These are phyloP conservation scores for Spathaspora sp. DNA, from an alignment of 1,139 yeast species.

Conservation along the genomic window DNA sequence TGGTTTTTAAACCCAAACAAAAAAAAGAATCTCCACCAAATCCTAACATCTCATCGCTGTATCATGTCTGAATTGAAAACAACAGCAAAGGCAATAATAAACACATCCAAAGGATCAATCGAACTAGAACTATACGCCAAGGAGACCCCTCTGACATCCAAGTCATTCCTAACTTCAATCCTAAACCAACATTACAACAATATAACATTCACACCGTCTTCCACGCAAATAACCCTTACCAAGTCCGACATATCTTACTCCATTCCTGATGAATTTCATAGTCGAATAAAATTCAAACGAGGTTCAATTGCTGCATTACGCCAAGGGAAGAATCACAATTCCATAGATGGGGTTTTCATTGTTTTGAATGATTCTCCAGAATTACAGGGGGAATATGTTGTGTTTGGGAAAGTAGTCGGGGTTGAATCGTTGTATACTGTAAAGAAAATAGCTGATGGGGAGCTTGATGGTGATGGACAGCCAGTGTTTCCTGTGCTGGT, in stretches of 20 bases:
- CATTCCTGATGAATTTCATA: constrained; percentile 50
- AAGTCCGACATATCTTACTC: constrained; percentile 22
- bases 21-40: too few species aligned
- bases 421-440: constrained; percentile 58
- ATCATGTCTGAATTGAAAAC: constrained; percentile 52
- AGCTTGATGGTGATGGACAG: constrained; percentile 37
- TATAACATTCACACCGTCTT: constrained; percentile 35
- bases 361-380: constrained; percentile 49
- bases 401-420: constrained; percentile 65
- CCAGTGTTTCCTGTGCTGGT: constrained; percentile 57
- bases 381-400: constrained; percentile 46
- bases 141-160: constrained; percentile 56
- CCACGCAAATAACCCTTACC: constrained; percentile 32
- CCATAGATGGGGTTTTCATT: constrained; percentile 52
- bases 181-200: constrained; percentile 42
- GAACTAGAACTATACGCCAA: constrained; percentile 71
- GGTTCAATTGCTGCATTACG: constrained; percentile 47
- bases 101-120: constrained; percentile 61
- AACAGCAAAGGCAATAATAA: constrained; percentile 55
- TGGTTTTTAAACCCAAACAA: too few species aligned
- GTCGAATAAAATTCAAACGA: constrained; percentile 48
- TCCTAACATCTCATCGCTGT: not conserved
- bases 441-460: constrained; percentile 51
- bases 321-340: constrained; percentile 26
- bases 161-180: constrained; percentile 51